Evolutionary conservation across 345 rosid genomes (phyloP), one percentile per base, ranked within the genome.

Genomic region (Crucihimalaya himalaica): DNA sequence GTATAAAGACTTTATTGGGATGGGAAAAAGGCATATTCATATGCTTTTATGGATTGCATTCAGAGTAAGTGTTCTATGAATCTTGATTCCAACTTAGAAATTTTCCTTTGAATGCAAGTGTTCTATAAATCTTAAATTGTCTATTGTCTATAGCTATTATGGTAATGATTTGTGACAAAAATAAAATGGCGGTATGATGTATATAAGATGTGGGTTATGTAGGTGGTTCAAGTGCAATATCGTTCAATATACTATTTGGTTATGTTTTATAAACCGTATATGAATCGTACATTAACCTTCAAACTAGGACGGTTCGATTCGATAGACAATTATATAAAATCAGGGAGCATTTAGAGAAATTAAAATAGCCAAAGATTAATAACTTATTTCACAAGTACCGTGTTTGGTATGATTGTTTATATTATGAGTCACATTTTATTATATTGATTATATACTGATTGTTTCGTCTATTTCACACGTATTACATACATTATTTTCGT

Each of bases 111-210:
- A 14, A 27, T 18, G 61, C 5, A 66, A 58, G 11, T 66, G 60
- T 66, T 43, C 51, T 40, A 2, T 0, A 48, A 57, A 18, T 46
- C 32, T 25, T 47, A 25, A 47, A 35, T 47, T 47, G 23, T 34
- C 9, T 39, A 56, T 56, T 74, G 78, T 66, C 78, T 73, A 32
- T 64, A 45, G 42, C 78, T 47, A 28, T 74, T 66, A 47, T 59
- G 64, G 64, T 60, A 56, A 40, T 42, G 29, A 18, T 13, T 27
- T 5, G 28, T 42, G 72, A 54, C 53, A 51, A 27, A 8, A n/a
- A 39, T 6, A 37, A 67, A 28, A 68, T 10, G 1, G 18, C 19
- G 45, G 70, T 20, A 21, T 21, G 13, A 20, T 13, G 11, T 25
- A 25, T 52, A 3, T 13, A 19, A 47, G 5, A 12, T 27, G 32